phyloP scores from a whole-genome alignment of 768 basidiomycete species.

The Suillus tomentosus region DNA sequence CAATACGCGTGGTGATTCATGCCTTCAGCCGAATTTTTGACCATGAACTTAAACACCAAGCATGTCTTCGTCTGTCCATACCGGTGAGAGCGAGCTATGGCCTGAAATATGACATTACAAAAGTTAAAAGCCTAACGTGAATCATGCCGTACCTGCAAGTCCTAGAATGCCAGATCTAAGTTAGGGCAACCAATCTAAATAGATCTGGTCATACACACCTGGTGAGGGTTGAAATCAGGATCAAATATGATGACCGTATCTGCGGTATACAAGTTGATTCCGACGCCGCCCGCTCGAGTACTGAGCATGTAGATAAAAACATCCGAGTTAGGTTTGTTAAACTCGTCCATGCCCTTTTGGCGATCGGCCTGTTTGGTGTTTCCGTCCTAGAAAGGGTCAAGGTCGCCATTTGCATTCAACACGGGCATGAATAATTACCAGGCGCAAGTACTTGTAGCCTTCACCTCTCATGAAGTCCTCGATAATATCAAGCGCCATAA shows the following conservation, averaged over 20 bases:
- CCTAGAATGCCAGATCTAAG: constrained; percentile 44
- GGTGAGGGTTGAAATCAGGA: constrained; percentile 98
- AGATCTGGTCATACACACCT: constrained; percentile 46
- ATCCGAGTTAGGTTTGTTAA: constrained; percentile 86
- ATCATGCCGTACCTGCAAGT: constrained; percentile 72
- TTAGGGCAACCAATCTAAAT: constrained; percentile 8
- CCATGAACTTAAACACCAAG: constrained; percentile 94
- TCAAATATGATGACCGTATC: constrained; percentile 95
- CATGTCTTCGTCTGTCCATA: constrained; percentile 96
- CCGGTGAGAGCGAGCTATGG: constrained; percentile 92
- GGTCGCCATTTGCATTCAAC: constrained; percentile 15
- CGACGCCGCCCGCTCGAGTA: constrained; percentile 92
- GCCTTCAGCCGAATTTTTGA: constrained; percentile 93
- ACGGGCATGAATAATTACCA: constrained; percentile 46
- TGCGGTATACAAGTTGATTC: constrained; percentile 89
- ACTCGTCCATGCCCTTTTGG: constrained; percentile 94
- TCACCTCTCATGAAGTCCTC: constrained; percentile 90
- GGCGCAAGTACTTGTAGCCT: constrained; percentile 73
- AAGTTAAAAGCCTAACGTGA: constrained; percentile 2
- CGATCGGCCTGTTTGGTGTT: constrained; percentile 81
- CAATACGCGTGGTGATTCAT: constrained; percentile 14
- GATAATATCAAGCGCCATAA: constrained; percentile 81
- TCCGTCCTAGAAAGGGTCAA: constrained; percentile 67
- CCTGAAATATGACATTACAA: constrained; percentile 47
- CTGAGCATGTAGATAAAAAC: constrained; percentile 90